A percentile compares a stretch with the other conserved stretches of the same genome.
Evolutionary conservation across 768 basidiomycete genomes (phyloP).

Genomic region (Phanerodontia chrysosporium): DNA sequence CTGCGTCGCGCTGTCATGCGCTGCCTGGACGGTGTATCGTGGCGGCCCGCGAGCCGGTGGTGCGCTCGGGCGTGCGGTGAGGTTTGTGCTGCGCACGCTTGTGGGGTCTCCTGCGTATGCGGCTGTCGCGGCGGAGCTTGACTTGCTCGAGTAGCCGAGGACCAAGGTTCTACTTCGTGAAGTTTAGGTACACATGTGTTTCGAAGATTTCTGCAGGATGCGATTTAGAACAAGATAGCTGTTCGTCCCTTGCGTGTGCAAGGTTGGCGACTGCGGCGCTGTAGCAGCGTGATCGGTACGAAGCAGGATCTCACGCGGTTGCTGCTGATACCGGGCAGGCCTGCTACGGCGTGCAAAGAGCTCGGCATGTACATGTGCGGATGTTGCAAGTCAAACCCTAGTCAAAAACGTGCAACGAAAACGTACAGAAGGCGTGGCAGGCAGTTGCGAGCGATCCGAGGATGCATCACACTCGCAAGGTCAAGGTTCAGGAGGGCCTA

Average conservation of each 20-base stretch:
- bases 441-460: not conserved
- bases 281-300: too few species aligned
- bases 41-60: not conserved
- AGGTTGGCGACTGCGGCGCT: too few species aligned
- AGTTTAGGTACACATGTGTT: too few species aligned
- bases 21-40: not conserved
- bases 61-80: not conserved
- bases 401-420: not conserved
- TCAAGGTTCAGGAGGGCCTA: not conserved
- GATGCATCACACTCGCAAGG: not conserved
- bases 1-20: constrained; percentile 24
- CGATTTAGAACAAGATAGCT: too few species aligned
- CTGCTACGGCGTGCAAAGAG: too few species aligned
- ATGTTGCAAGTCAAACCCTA: not conserved
- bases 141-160: not conserved
- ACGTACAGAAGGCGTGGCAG: not conserved
- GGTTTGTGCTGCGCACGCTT: not conserved
- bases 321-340: too few species aligned
- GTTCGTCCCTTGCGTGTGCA: too few species aligned
- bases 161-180: too few species aligned
- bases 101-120: not conserved
- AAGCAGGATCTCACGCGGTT: too few species aligned
- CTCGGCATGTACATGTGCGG: too few species aligned
- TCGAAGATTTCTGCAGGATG: too few species aligned
- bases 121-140: not conserved